These are phyloP conservation scores for Arthrobotrys sphaeroides DNA, from an alignment of 2,329 filamentous ascomycete genomes.

Conservation along the genomic window DNA sequence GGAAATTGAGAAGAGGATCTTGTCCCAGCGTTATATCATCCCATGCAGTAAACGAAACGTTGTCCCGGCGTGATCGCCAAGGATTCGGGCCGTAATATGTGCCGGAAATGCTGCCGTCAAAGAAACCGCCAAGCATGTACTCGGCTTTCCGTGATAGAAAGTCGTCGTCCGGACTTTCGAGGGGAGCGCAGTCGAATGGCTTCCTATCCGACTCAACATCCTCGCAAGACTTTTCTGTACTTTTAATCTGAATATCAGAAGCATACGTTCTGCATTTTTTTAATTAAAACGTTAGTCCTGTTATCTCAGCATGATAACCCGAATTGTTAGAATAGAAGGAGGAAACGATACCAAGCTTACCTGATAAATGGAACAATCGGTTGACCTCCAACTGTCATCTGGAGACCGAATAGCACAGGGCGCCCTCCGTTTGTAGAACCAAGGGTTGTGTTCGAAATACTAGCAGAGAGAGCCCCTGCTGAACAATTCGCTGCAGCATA, in stretches of 20 bases:
- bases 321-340: too few species aligned
- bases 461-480: neutral
- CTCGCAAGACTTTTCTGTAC: neutral
- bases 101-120: neutral
- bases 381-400: neutral
- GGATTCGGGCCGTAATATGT: neutral
- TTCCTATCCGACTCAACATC: neutral
- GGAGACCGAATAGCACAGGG: neutral
- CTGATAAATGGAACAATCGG: neutral
- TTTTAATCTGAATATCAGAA: constrained; percentile 9
- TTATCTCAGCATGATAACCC: too few species aligned
- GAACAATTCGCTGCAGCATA: neutral
- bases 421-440: neutral
- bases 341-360: too few species aligned
- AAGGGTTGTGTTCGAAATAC: neutral
- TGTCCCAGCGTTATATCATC: neutral
- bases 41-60: neutral
- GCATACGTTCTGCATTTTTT: neutral
- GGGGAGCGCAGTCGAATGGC: neutral
- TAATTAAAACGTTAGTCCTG: too few species aligned
- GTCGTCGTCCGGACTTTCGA: neutral
- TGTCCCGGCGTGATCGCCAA: neutral
- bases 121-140: constrained; percentile 14
- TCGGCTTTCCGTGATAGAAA: neutral
- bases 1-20: neutral